Evolutionary conservation across 2,329 filamentous ascomycete species (phyloP).

Genomic region (Pyricularia sp.): DNA sequence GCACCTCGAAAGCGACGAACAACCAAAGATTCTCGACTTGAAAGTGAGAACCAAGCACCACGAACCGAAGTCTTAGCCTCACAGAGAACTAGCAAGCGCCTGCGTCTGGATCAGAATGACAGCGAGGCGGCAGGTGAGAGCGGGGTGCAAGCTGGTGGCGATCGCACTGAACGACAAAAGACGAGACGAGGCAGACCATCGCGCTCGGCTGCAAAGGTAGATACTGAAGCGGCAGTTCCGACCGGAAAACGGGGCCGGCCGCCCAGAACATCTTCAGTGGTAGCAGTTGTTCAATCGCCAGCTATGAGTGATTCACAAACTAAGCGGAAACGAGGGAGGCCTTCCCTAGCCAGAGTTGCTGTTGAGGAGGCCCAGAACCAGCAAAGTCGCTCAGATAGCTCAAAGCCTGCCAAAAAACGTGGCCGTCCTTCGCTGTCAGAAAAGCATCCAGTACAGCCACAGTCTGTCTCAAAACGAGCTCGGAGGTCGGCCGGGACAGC

Average conservation of each 20-base stretch:
- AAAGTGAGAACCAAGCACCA: background rate
- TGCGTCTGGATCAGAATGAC: background rate
- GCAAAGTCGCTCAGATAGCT: background rate
- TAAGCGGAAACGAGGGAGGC: slow-evolving; percentile 12
- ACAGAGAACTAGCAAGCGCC: background rate
- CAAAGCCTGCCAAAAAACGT: background rate
- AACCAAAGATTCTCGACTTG: slow-evolving; percentile 5
- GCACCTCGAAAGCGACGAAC: slow-evolving; percentile 1
- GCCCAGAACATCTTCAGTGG: background rate
- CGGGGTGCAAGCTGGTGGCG: background rate
- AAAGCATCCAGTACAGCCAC: background rate
- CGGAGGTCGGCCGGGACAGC: background rate
- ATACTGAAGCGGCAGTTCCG: background rate
- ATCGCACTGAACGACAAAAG: background rate
- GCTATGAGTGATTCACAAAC: background rate
- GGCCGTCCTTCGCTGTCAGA: slow-evolving; percentile 4
- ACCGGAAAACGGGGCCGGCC: background rate
- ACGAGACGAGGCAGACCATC: background rate
- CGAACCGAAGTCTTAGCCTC: background rate
- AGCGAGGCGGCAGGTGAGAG: slow-evolving; percentile 3
- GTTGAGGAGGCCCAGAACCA: slow-evolving; percentile 11
- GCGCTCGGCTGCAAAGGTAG: background rate
- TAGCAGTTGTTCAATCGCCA: background rate
- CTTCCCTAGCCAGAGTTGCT: slow-evolving; percentile 12
- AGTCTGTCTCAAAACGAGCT: background rate